Evolutionary conservation across 768 basidiomycete genomes (phyloP).

Genomic region (Tulasnella sp.): DNA sequence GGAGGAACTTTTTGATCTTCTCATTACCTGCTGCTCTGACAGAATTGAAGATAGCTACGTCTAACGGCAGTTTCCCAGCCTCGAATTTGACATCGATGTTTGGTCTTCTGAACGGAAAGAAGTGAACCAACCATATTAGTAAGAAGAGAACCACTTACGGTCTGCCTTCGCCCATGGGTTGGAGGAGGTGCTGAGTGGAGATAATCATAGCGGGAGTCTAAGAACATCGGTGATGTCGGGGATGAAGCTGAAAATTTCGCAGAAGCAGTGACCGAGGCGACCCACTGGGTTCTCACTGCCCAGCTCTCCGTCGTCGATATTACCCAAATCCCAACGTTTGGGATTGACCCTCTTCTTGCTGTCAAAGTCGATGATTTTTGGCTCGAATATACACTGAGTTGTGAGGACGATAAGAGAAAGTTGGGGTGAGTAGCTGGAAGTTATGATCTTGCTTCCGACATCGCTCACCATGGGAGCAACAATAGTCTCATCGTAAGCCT

Average conservation of each 20-base stretch:
- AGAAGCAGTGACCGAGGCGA: not conserved
- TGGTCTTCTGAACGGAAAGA: not conserved
- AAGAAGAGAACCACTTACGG: not conserved
- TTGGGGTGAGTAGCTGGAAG: not conserved
- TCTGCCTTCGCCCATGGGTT: not conserved
- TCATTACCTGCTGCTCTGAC: slow-evolving; percentile 86
- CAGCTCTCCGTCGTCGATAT: slow-evolving; percentile 67
- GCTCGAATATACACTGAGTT: slow-evolving; percentile 82
- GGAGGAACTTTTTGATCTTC: slow-evolving; percentile 82
- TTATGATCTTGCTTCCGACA: not conserved
- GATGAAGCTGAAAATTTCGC: slow-evolving; percentile 31
- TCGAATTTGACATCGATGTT: slow-evolving; percentile 76
- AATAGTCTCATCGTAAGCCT: slow-evolving; percentile 93
- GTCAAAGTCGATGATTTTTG: slow-evolving; percentile 87
- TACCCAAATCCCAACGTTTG: slow-evolving; percentile 52
- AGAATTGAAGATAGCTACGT: slow-evolving; percentile 90
- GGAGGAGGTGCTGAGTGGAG: slow-evolving; percentile 76
- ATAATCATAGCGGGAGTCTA: slow-evolving; percentile 90
- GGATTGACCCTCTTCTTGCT: slow-evolving; percentile 57
- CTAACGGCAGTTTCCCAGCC: slow-evolving; percentile 84
- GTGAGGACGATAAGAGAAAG: not conserved
- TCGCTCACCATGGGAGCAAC: slow-evolving; percentile 82
- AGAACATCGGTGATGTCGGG: not conserved
- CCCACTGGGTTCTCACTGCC: slow-evolving; percentile 46
- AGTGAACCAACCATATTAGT: not conserved